Base-by-base conservation (phyloP, 2,329 filamentous ascomycete genomes). In the Diaporthe sp. region DNA sequence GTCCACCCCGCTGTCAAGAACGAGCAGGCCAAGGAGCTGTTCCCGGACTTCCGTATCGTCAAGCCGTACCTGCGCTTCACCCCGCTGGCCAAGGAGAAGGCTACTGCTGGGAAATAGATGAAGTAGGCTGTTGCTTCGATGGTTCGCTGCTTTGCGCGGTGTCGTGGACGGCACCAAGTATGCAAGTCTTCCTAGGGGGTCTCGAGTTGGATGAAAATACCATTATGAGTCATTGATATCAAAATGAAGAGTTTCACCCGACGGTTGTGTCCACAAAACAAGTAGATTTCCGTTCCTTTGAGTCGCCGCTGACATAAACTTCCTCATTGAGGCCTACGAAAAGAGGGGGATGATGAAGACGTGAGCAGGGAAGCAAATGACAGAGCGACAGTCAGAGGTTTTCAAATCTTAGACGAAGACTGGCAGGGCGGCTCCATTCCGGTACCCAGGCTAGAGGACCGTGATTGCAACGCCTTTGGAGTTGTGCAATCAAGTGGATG, bases 21-120 rank as follows among this genome's bases (percentile, higher is more conserved):
- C 78, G 94, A 94, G 85, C 93, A 97, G 87, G 96, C 95, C 82
- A 93, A 93, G 90, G 92, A 93, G 86, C 92, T 98, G 82, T 98
- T 98, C 90, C 94, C 94, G 77, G 90, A 96, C 78, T 90, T 92
- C 86, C 88, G 89, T 82, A 89, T 89, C 79, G 89, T 93, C 84
- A 93, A 93, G 89, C 91, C 91, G 74, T 94, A 96, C 86, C 88
- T 96, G 82, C 89, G 94, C 84, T 95, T 93, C 85, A 95, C 94
- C 58, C 86, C 90, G 78, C 86, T 93, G 74, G 87, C 91, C 82
- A 90, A 91, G 87, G 88, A 90, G 75, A 85, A 86, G 82, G 81
- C 82, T 53, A 83, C 82, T 63, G 81, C 82, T 74, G 81, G 81
- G 72, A 70, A 75, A 68, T 85, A 82, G 22, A 51, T 51, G 47